These are phyloP conservation scores for Aspergillus coremiiformis DNA, from an alignment of 495 filamentous ascomycete genomes.

Conservation along the genomic window DNA sequence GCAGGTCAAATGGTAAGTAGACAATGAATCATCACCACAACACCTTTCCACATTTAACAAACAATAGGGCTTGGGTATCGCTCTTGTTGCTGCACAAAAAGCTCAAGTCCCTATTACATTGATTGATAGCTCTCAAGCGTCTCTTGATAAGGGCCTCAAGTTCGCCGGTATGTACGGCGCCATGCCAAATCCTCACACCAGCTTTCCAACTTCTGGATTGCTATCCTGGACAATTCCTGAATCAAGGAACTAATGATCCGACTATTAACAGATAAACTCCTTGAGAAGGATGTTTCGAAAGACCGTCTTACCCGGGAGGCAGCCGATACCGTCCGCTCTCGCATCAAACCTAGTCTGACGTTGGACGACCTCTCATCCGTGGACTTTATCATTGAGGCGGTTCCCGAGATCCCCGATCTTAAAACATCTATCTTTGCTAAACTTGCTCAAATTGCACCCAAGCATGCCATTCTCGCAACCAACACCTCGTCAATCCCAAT, in stretches of 20 bases:
- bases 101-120: constrained; percentile 79
- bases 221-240: neutral
- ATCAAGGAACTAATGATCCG: neutral
- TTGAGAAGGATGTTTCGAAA: constrained; percentile 88
- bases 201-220: neutral
- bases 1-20: constrained; percentile 83
- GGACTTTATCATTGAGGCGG: constrained; percentile 98
- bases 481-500: constrained; percentile 98
- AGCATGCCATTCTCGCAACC: constrained; percentile 86
- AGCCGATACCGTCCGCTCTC: constrained; percentile 60
- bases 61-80: constrained; percentile 84
- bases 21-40: neutral
- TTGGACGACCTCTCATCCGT: constrained; percentile 73
- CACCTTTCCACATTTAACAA: constrained; percentile 9
- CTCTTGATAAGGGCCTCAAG: constrained; percentile 83
- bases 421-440: constrained; percentile 83
- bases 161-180: constrained; percentile 63
- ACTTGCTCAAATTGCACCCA: constrained; percentile 75
- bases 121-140: constrained; percentile 75
- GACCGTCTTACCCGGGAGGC: constrained; percentile 69
- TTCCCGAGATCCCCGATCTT: constrained; percentile 83
- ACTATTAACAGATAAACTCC: constrained; percentile 62
- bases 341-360: constrained; percentile 60
- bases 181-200: neutral
- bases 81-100: constrained; percentile 83